Evolutionary conservation across 768 basidiomycete species (phyloP).

Genomic region (Psilocybe subaeruginosa): DNA sequence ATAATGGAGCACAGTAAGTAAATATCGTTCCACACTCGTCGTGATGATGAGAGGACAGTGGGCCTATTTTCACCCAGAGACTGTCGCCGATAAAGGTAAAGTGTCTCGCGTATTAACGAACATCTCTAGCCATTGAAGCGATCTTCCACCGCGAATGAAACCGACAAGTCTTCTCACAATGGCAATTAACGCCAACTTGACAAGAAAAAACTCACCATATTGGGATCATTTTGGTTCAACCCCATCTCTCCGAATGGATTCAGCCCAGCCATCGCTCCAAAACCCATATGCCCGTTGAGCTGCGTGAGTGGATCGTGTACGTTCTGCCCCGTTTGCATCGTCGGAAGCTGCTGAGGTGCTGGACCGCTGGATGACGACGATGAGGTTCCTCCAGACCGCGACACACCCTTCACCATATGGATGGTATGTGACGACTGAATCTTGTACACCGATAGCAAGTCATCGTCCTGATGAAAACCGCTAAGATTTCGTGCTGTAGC

Average conservation of each 20-base stretch:
- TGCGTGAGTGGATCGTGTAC: conserved; percentile 84
- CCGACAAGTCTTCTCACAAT: no score
- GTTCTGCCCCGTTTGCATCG: conserved; percentile 92
- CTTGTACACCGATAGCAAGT: conserved; percentile 82
- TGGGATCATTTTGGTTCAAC: conserved; percentile 89
- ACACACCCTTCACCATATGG: conserved; percentile 91
- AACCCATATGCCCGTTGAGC: conserved; percentile 77
- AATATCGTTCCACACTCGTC: no score
- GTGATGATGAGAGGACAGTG: no score
- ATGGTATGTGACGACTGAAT: conserved; percentile 88
- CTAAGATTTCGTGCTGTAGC: neutral
- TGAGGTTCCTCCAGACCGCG: conserved; percentile 44
- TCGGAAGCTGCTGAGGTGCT: conserved; percentile 67
- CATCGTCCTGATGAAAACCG: conserved; percentile 65
- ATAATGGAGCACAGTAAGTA: neutral
- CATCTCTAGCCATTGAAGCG: no score
- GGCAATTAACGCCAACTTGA: no score
- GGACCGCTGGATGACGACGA: conserved; percentile 42
- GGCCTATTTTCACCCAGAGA: no score
- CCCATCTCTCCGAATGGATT: conserved; percentile 95
- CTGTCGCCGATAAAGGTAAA: no score
- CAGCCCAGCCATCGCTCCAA: conserved; percentile 80
- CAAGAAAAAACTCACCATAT: conserved; percentile 64
- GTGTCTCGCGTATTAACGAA: no score
- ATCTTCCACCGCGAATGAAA: no score